These are phyloP conservation scores for Citeromyces siamensis DNA, from an alignment of 1,139 yeast genomes.

Conservation along the genomic window DNA sequence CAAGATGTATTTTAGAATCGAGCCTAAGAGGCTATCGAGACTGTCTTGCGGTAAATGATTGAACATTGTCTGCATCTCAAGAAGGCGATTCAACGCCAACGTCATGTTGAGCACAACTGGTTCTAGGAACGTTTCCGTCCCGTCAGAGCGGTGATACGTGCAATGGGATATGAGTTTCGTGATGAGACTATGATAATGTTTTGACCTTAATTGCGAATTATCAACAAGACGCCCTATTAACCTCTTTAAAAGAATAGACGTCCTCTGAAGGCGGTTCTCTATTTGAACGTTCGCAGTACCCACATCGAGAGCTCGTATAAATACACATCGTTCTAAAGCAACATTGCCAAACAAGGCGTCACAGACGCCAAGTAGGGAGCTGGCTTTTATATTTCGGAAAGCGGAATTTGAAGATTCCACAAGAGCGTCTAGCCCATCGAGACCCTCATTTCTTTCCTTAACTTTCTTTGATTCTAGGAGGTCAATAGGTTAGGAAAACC, in stretches of 20 bases:
- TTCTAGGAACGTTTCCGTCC: conserved; percentile 14
- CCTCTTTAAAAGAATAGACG: conserved; percentile 25
- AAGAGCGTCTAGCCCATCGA: conserved; percentile 26
- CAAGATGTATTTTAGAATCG: conserved; percentile 16
- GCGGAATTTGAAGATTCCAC: conserved; percentile 2
- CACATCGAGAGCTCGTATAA: background rate
- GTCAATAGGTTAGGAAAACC: conserved; percentile 10
- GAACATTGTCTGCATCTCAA: conserved; percentile 22
- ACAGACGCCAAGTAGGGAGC: conserved; percentile 17
- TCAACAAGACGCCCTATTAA: conserved; percentile 15
- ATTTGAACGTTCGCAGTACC: conserved; percentile 10
- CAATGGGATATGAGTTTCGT: conserved; percentile 16
- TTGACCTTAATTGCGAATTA: conserved; percentile 20
- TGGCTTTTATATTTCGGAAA: conserved; percentile 8
- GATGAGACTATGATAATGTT: conserved; percentile 20
- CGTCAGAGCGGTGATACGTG: conserved; percentile 7
- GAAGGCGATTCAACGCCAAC: conserved; percentile 18
- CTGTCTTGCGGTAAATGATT: conserved; percentile 25
- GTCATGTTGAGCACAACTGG: conserved; percentile 27
- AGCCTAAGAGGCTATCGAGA: conserved; percentile 20
- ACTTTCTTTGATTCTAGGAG: conserved; percentile 31
- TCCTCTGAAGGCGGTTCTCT: conserved; percentile 28
- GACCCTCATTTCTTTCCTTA: conserved; percentile 40
- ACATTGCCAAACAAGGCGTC: conserved; percentile 28
- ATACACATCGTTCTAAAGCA: conserved; percentile 26